phyloP scores from a whole-genome alignment of 495 filamentous ascomycete genomes.

The Penicillium odoratum region DNA sequence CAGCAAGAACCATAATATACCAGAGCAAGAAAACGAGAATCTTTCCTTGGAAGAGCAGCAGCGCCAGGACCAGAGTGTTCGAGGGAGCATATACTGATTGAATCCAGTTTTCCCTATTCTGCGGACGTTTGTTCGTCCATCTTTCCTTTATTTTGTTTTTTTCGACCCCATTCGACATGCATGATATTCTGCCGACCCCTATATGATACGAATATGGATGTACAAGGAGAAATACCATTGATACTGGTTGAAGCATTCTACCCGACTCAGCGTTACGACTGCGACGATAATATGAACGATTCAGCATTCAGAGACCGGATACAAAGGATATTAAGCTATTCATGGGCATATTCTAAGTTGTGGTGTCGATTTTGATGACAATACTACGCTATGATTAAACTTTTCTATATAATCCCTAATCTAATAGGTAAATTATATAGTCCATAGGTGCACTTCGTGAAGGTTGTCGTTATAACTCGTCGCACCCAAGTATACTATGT shows the following conservation, averaged over 20 bases:
- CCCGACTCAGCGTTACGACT: constrained; percentile 6
- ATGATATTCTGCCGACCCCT: not conserved
- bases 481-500: too few species aligned
- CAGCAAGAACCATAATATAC: constrained; percentile 4
- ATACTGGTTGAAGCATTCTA: not conserved
- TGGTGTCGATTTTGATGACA: not conserved
- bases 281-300: constrained; percentile 10
- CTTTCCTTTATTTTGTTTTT: not conserved
- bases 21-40: constrained; percentile 12
- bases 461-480: too few species aligned
- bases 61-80: constrained; percentile 38
- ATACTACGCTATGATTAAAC: not conserved
- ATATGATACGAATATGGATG: not conserved
- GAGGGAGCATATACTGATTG: constrained; percentile 40
- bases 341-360: not conserved
- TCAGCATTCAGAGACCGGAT: not conserved
- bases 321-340: not conserved
- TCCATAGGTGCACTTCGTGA: not conserved
- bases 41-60: constrained; percentile 29
- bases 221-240: not conserved
- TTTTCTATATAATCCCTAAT: not conserved
- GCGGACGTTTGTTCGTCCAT: not conserved
- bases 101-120: not conserved
- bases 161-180: not conserved
- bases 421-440: too few species aligned